phyloP scores from a whole-genome alignment of 495 filamentous ascomycete species.

The Xylaria cubensis region DNA sequence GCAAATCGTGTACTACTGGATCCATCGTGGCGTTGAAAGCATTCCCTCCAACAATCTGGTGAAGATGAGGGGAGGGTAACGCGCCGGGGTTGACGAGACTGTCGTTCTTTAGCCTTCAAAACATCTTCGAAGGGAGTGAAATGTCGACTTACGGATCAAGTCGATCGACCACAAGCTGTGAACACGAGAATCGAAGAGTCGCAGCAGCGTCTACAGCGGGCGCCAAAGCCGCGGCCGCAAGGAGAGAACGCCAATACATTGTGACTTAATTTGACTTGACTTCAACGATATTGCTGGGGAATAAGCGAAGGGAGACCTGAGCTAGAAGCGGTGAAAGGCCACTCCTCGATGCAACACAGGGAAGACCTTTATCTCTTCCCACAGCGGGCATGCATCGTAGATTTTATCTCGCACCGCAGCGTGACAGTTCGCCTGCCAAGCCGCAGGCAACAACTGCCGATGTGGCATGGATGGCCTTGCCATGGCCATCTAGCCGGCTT shows the following conservation, averaged over 20 bases:
- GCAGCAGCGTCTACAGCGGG: conserved; percentile 43
- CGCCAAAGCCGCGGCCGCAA: conserved; percentile 38
- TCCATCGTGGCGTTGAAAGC: conserved; percentile 47
- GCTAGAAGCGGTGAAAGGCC: conserved; percentile 21
- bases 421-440: conserved; percentile 28
- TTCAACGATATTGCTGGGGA: conserved; percentile 23
- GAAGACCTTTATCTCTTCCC: conserved; percentile 4
- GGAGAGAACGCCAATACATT: conserved; percentile 36
- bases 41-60: conserved; percentile 47
- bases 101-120: conserved; percentile 12
- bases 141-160: conserved; percentile 46
- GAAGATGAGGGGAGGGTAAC: conserved; percentile 42
- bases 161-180: conserved; percentile 53
- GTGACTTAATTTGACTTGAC: conserved; percentile 32
- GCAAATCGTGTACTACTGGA: conserved; percentile 37
- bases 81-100: conserved; percentile 45
- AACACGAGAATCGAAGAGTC: conserved; percentile 53
- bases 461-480: conserved; percentile 24
- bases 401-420: conserved; percentile 35
- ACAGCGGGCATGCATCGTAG: conserved; percentile 19
- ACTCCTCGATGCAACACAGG: conserved; percentile 21
- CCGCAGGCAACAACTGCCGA: conserved; percentile 39
- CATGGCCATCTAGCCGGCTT: conserved; percentile 20
- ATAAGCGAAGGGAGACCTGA: conserved; percentile 19
- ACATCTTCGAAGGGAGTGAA: not conserved